These are phyloP conservation scores for Fusarium torulosum DNA, from an alignment of 2,329 filamentous ascomycete species.

Conservation along the genomic window DNA sequence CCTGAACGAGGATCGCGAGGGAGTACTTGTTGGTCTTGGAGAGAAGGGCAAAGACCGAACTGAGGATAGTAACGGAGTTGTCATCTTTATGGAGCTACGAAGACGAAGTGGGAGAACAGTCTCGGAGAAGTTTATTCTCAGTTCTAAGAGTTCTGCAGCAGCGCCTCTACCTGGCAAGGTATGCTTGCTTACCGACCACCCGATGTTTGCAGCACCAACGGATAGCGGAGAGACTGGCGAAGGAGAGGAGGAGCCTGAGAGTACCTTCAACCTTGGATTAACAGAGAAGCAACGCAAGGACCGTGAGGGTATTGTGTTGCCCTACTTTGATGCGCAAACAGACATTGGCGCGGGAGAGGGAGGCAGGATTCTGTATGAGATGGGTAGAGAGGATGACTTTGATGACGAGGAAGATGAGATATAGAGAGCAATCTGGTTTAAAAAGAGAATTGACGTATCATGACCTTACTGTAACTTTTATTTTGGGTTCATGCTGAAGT, in stretches of 20 bases:
- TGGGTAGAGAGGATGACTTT: conserved; percentile 96
- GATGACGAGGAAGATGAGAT: conserved; percentile 97
- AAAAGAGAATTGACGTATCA: conserved; percentile 5
- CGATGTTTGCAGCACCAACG: conserved; percentile 69
- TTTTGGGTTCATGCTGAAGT: background rate
- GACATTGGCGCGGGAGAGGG: conserved; percentile 83
- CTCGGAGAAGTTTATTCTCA: conserved; percentile 72
- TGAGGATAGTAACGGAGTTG: conserved; percentile 63
- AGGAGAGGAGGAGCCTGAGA: conserved; percentile 70
- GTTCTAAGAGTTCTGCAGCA: conserved; percentile 44
- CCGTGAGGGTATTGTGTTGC: conserved; percentile 88
- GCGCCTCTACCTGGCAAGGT: conserved; percentile 52
- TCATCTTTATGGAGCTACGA: conserved; percentile 88
- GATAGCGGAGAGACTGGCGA: conserved; percentile 52
- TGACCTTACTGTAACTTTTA: background rate
- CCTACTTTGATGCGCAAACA: conserved; percentile 96
- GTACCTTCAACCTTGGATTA: conserved; percentile 87
- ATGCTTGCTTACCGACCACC: conserved; percentile 80
- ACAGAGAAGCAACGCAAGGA: conserved; percentile 92
- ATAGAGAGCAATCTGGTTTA: conserved; percentile 52
- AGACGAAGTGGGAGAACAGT: conserved; percentile 85
- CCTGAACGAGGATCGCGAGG: conserved; percentile 80
- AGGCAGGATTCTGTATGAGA: conserved; percentile 94
- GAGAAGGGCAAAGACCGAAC: conserved; percentile 61
- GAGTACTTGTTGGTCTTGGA: conserved; percentile 77